Percentiles rank a stretch among this genome's conserved stretches.
Conservation (phyloP, 805 yeast species). For the Metschnikowia dekortorum region DNA sequence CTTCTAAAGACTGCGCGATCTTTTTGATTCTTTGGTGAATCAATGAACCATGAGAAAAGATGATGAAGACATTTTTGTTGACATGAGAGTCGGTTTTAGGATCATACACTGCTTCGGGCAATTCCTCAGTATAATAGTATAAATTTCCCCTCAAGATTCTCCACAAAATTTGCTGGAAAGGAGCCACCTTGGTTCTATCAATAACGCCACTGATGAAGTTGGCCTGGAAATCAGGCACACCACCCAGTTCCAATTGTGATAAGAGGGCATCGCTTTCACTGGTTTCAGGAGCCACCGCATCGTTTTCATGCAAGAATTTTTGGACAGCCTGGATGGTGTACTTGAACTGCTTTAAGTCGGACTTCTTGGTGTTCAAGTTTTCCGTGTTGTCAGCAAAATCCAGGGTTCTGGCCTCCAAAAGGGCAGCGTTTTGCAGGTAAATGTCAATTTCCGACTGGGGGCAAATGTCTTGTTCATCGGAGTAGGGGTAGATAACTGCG, state of each 20-base stretch:
- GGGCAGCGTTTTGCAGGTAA: slow-evolving; percentile 54
- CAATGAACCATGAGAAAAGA: slow-evolving; percentile 86
- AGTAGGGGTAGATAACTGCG: slow-evolving; percentile 32
- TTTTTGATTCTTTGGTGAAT: slow-evolving; percentile 68
- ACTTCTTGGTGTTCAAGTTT: slow-evolving; percentile 57
- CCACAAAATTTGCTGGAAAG: slow-evolving; percentile 83
- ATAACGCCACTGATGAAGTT: slow-evolving; percentile 79
- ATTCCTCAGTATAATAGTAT: slow-evolving; percentile 68
- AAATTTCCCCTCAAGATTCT: slow-evolving; percentile 90
- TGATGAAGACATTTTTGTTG: slow-evolving; percentile 77
- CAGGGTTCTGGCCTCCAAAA: slow-evolving; percentile 67
- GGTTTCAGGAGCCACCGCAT: slow-evolving; percentile 16
- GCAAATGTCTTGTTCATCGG: slow-evolving; percentile 22
- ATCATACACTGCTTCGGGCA: slow-evolving; percentile 66
- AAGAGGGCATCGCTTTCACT: slow-evolving; percentile 37
- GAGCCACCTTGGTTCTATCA: slow-evolving; percentile 60
- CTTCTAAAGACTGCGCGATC: slow-evolving; percentile 88
- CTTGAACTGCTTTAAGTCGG: slow-evolving; percentile 66
- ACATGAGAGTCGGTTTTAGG: slow-evolving; percentile 50
- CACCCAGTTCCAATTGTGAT: slow-evolving; percentile 37
- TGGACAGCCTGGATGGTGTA: slow-evolving; percentile 40
- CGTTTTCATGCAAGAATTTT: slow-evolving; percentile 30
- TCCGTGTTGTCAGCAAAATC: slow-evolving; percentile 70
- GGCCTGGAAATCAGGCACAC: slow-evolving; percentile 23
- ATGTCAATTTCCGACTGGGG: slow-evolving; percentile 68